These are phyloP conservation scores for Turnera subulata DNA, from an alignment of 345 rosid genomes.

Conservation along the genomic window DNA sequence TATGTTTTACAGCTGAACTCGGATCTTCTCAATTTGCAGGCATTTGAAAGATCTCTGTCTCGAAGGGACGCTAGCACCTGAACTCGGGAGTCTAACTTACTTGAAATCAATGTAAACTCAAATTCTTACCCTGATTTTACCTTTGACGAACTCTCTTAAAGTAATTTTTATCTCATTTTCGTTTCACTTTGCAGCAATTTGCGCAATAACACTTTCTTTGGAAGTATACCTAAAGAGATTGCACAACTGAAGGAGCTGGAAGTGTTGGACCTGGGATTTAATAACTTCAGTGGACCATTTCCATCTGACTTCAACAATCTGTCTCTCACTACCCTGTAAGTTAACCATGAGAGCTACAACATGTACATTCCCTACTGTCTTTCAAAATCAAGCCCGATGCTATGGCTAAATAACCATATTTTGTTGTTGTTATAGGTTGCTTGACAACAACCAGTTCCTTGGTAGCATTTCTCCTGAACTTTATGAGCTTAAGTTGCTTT, in stretches of 20 bases:
- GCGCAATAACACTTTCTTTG: constrained; percentile 77
- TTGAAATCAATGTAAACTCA: constrained; percentile 69
- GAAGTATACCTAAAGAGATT: constrained; percentile 67
- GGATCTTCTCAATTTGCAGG: constrained; percentile 34
- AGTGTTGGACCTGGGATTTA: constrained; percentile 73
- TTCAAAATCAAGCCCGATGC: constrained; percentile 5
- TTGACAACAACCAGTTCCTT: constrained; percentile 50
- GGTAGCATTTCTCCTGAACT: constrained; percentile 35
- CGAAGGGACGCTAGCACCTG: constrained; percentile 66
- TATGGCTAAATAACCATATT: constrained; percentile 9
- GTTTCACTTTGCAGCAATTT: constrained; percentile 43
- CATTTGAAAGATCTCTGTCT: constrained; percentile 71
- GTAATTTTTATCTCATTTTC: neutral
- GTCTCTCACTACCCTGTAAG: constrained; percentile 48
- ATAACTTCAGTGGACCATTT: constrained; percentile 65
- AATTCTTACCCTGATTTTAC: neutral
- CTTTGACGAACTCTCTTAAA: neutral
- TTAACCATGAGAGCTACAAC: constrained; percentile 1
- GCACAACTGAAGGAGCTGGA: constrained; percentile 63
- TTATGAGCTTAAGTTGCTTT: constrained; percentile 31
- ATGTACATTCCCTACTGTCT: neutral
- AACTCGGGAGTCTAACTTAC: constrained; percentile 50
- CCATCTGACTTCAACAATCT: constrained; percentile 39
- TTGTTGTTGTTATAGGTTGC: constrained; percentile 32
- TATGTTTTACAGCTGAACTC: constrained; percentile 12